Percentiles rank a stretch among this genome's conserved stretches.
These are phyloP conservation scores for Rhynchosporium secalis DNA, from an alignment of 2,329 filamentous ascomycete genomes.

Conservation along the genomic window DNA sequence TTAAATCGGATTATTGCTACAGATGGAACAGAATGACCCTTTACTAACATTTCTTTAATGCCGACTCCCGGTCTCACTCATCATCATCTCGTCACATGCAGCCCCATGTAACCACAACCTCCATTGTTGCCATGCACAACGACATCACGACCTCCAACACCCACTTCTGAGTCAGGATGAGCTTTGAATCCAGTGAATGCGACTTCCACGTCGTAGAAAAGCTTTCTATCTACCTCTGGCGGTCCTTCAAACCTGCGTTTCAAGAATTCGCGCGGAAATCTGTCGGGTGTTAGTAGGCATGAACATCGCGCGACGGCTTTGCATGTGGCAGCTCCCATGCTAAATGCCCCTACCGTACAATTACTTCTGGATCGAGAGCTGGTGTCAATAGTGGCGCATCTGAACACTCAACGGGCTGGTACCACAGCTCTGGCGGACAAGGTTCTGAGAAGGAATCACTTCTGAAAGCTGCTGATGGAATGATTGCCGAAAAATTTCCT, in stretches of 20 bases:
- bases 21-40: background rate
- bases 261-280: background rate
- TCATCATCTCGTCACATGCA: background rate
- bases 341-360: background rate
- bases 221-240: background rate
- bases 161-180: background rate
- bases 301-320: background rate
- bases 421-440: background rate
- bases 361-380: background rate
- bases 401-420: background rate
- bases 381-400: background rate
- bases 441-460: slow-evolving; percentile 1
- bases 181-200: background rate
- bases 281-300: background rate
- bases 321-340: background rate
- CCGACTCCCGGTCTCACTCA: background rate
- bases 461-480: background rate
- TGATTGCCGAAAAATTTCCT: too few relatives aligned
- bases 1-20: background rate
- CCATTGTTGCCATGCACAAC: background rate
- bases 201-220: slow-evolving; percentile 1
- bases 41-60: too few relatives aligned
- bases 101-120: background rate
- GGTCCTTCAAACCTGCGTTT: background rate
- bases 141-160: background rate